Base-by-base conservation (phyloP, 371 early-diverging fungal species). In the Mortierella sp. region DNA sequence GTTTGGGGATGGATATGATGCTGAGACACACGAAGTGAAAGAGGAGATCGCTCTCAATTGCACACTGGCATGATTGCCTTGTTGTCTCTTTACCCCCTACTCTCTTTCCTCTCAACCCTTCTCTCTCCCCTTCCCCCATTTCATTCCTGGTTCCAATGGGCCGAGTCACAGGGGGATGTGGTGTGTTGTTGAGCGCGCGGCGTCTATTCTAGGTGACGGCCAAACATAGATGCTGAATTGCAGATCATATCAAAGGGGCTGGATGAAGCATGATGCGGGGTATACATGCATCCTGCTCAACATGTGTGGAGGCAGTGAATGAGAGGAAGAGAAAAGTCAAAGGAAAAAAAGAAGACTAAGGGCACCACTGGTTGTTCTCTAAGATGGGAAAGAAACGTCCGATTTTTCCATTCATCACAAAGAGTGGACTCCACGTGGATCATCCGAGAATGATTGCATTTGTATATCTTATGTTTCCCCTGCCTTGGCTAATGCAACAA, bases 361-460 rank as follows among this genome's bases (percentile, higher is more conserved):
- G 18, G 56, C 56, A 24, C 43, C 24, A 68, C 21, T 38, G 3
- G 43, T 21, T 65, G 65, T 35, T 65, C 11, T 24, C 21, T 10
- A 2, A 7, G 38, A 35, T 16, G 16, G 32, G 16, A 12, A 32
- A 12, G 60, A 16, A 24, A 41, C 54, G 70, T 51, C 51, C 27
- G 14, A 27, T 35, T 44, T 65, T 65, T 41, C 70, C 55, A 43
- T 55, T 71, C 77, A 48, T 32, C 21, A 11, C 27, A 24, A 21
- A 70, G 56, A 70, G 46, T 70, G 74, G 56, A 21, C 75, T 54
- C 74, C 79, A 79, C 79, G 79, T 79, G 79, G 63, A 44, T 44
- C 35, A 35, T 54, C 18, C 18, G 72, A 16, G 29, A n/a, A 43
- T 55, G 14, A 41, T 74, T 32, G 27, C 58, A 18, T 44, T 68